Percentiles rank a stretch among this genome's conserved stretches.
These are phyloP conservation scores for Salvia splendens DNA, from an alignment of 257 asterid genomes.

Conservation along the genomic window DNA sequence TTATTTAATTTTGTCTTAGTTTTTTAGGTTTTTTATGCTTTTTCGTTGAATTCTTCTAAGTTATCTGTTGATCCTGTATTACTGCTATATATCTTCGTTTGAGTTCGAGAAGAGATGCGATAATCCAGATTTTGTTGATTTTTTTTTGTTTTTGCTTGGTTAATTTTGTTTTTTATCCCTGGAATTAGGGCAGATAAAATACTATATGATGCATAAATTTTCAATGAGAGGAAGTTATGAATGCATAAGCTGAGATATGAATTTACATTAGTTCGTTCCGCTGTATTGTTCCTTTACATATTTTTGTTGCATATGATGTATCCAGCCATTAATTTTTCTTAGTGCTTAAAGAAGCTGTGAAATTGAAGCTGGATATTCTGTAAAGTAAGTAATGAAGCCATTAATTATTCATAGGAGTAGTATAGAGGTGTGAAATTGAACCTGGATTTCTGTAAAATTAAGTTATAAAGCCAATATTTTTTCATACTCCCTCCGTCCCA, in stretches of 20 bases:
- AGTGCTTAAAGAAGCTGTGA: background rate
- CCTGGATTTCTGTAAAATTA: constrained; percentile 9
- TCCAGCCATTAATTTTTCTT: constrained; percentile 3
- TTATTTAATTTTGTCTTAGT: background rate
- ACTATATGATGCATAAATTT: background rate
- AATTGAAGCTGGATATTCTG: constrained; percentile 19
- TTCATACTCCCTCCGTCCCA: no score
- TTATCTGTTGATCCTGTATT: constrained; percentile 2
- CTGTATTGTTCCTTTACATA: constrained; percentile 6
- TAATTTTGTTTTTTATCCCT: constrained; percentile 2
- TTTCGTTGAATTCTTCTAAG: constrained; percentile 11
- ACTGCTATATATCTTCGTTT: background rate
- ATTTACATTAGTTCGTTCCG: background rate
- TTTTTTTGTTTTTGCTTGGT: background rate
- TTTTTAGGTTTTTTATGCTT: background rate
- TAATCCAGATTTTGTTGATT: background rate
- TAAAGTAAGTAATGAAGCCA: background rate
- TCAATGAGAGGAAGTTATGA: background rate
- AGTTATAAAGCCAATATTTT: background rate
- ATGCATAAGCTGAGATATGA: background rate
- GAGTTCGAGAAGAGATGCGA: background rate
- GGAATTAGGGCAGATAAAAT: constrained; percentile 37
- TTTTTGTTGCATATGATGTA: background rate
- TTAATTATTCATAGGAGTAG: background rate
- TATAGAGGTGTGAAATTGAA: constrained; percentile 8